These are phyloP conservation scores for Scheffersomyces titani DNA, from an alignment of 1,139 yeast genomes.

Conservation along the genomic window DNA sequence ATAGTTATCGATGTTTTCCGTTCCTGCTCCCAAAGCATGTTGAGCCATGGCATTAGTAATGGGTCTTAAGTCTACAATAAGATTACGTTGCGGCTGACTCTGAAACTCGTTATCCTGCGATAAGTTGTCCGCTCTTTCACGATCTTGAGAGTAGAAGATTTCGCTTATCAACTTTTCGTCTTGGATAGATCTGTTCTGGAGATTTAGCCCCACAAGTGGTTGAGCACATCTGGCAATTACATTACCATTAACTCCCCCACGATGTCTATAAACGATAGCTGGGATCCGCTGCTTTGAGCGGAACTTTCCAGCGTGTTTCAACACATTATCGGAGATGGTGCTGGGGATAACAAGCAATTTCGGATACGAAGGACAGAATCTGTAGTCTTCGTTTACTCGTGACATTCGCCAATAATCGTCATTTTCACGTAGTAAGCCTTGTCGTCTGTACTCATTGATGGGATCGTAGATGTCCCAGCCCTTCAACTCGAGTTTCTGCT, in stretches of 20 bases:
- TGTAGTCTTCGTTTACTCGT: conserved; percentile 61
- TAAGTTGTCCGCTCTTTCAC: conserved; percentile 24
- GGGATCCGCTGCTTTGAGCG: conserved; percentile 88
- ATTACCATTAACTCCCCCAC: conserved; percentile 59
- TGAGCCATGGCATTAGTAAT: conserved; percentile 95
- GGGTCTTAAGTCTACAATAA: conserved; percentile 91
- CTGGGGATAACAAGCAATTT: conserved; percentile 65
- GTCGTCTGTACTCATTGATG: conserved; percentile 64
- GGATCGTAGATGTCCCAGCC: conserved; percentile 79
- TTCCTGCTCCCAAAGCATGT: conserved; percentile 95
- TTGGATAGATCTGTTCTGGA: conserved; percentile 82
- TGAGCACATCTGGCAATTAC: conserved; percentile 89
- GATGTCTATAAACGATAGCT: conserved; percentile 73
- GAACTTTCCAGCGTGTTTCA: conserved; percentile 81
- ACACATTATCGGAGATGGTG: conserved; percentile 74
- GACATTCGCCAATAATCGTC: conserved; percentile 68
- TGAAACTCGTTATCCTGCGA: conserved; percentile 22
- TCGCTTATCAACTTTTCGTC: conserved; percentile 83
- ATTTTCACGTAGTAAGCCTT: conserved; percentile 43
- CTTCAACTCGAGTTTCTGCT: conserved; percentile 55
- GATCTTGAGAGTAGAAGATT: conserved; percentile 56
- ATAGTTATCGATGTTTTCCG: conserved; percentile 89
- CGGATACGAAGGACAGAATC: conserved; percentile 80
- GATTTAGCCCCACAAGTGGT: conserved; percentile 85
- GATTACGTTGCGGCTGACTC: conserved; percentile 55